Evolutionary conservation across 1,284 basidiomycete species (phyloP).

Genomic region (Heliocybe sulcata): DNA sequence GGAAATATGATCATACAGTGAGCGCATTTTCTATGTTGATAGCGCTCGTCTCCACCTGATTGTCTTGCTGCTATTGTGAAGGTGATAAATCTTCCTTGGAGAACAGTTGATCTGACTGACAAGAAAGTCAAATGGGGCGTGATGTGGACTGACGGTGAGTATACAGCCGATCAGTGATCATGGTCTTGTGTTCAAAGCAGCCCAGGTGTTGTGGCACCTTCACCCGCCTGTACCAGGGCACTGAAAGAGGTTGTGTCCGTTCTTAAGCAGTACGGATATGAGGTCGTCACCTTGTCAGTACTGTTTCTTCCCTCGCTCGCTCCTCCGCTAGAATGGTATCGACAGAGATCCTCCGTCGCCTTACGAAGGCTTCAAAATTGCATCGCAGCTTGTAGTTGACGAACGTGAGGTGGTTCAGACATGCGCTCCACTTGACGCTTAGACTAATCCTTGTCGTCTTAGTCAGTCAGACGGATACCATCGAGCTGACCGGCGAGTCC

Average conservation of each 20-base stretch:
- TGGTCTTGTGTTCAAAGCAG: not conserved
- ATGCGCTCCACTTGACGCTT: not conserved
- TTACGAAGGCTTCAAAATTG: conserved; percentile 29
- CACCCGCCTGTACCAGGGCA: conserved; percentile 54
- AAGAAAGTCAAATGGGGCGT: conserved; percentile 41
- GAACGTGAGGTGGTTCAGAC: conserved; percentile 19
- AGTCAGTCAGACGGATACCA: conserved; percentile 3
- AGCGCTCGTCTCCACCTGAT: too few relatives aligned
- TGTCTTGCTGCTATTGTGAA: not conserved
- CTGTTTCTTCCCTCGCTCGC: not conserved
- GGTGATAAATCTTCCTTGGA: not conserved
- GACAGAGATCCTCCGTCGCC: conserved; percentile 23
- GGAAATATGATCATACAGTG: conserved; percentile 46
- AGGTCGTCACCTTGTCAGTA: conserved; percentile 40
- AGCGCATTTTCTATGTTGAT: not conserved
- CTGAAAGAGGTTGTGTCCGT: conserved; percentile 42
- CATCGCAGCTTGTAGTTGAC: conserved; percentile 32
- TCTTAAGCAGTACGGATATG: conserved; percentile 41
- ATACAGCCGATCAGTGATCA: not conserved
- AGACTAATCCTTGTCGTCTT: not conserved
- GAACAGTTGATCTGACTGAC: not conserved
- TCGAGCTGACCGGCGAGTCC: conserved; percentile 21
- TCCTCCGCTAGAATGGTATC: not conserved
- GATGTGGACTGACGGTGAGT: conserved; percentile 44
- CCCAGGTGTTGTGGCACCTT: conserved; percentile 39